phyloP scores from a whole-genome alignment of 371 early-diverging fungal species.

The Mucor plumbeus region DNA sequence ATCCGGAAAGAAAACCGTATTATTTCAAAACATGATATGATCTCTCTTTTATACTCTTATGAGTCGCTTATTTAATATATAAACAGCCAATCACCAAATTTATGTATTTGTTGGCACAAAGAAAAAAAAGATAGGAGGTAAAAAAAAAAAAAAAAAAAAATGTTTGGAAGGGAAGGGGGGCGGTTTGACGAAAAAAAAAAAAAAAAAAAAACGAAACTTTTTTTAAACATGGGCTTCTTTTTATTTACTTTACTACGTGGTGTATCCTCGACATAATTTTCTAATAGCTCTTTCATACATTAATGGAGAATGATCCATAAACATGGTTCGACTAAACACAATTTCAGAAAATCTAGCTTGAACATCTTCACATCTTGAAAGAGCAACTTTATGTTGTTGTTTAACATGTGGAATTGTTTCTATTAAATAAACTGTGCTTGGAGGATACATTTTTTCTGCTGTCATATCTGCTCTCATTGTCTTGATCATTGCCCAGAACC shows the following conservation, averaged over 20 bases:
- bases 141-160: neutral
- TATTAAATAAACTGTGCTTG: constrained; percentile 59
- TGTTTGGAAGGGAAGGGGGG: neutral
- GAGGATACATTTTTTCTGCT: constrained; percentile 82
- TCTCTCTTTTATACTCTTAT: neutral
- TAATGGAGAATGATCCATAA: constrained; percentile 74
- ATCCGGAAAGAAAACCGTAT: constrained; percentile 9
- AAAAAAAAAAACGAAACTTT: neutral
- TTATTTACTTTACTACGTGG: neutral
- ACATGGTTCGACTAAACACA: constrained; percentile 72
- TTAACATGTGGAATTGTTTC: constrained; percentile 52
- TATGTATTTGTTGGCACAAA: neutral
- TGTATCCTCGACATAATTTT: constrained; percentile 20
- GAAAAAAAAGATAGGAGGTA: neutral
- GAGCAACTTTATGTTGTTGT: constrained; percentile 22
- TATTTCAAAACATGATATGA: neutral
- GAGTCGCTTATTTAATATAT: neutral
- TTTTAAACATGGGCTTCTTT: neutral
- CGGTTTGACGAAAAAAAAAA: neutral
- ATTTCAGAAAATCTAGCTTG: constrained; percentile 69
- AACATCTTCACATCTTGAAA: constrained; percentile 72
- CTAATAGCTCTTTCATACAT: constrained; percentile 61
- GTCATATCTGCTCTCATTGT: constrained; percentile 83
- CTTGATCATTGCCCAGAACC: constrained; percentile 84
- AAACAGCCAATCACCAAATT: neutral